Evolutionary conservation across 495 filamentous ascomycete species (phyloP).

Genomic region (Penicillium malachiteum): DNA sequence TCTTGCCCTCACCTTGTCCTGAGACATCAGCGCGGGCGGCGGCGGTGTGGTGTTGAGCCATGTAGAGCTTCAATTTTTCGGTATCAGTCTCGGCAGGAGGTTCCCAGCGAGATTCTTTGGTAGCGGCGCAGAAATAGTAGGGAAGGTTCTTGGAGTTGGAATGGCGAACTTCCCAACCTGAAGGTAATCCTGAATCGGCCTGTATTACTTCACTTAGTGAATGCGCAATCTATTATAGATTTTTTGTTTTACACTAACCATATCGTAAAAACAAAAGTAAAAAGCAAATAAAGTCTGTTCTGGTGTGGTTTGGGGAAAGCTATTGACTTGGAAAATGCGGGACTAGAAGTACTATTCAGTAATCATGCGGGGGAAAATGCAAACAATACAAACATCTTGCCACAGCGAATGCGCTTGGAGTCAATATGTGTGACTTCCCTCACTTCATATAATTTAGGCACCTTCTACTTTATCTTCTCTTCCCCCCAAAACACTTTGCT

Average conservation of each 20-base stretch:
- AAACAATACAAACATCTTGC: constrained; percentile 18
- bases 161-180: constrained; percentile 90
- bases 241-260: constrained; percentile 2
- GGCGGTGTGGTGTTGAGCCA: constrained; percentile 76
- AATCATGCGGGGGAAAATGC: constrained; percentile 25
- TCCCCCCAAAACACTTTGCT: no score
- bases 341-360: neutral
- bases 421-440: no score
- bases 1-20: constrained; percentile 71
- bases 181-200: constrained; percentile 78
- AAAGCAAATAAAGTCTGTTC: neutral
- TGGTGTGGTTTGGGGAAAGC: neutral
- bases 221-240: neutral
- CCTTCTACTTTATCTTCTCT: neutral
- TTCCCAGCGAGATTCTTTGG: constrained; percentile 90
- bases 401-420: no score
- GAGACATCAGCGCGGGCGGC: constrained; percentile 48
- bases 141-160: constrained; percentile 96
- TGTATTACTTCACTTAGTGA: constrained; percentile 17
- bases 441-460: no score
- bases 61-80: constrained; percentile 88
- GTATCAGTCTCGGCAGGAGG: constrained; percentile 82
- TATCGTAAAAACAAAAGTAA: constrained; percentile 1
- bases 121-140: constrained; percentile 89
- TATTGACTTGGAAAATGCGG: neutral